Percentiles rank a stretch among this genome's conserved stretches.
phyloP scores from a whole-genome alignment of 805 yeast genomes.

The Schwanniomyces yamadae region DNA sequence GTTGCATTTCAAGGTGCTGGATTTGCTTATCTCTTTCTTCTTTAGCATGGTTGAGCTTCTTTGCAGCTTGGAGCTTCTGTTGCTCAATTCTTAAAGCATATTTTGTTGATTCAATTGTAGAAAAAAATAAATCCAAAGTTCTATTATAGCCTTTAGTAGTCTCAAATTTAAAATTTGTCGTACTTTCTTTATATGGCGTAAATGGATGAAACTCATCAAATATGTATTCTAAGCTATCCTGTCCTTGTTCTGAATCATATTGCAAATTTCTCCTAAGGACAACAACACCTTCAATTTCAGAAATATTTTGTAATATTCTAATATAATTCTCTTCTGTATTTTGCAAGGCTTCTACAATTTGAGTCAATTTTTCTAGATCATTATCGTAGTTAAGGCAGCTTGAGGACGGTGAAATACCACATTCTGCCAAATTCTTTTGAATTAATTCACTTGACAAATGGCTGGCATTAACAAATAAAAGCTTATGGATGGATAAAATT shows the following conservation, averaged over 20 bases:
- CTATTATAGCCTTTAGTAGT: constrained; percentile 67
- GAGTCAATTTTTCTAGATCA: constrained; percentile 26
- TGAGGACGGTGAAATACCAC: constrained; percentile 48
- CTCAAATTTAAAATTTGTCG: constrained; percentile 33
- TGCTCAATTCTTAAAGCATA: constrained; percentile 71
- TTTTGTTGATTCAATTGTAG: constrained; percentile 80
- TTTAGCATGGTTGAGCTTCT: constrained; percentile 71
- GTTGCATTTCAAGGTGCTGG: constrained; percentile 60
- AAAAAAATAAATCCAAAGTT: constrained; percentile 80
- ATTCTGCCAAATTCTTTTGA: constrained; percentile 50
- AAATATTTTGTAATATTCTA: constrained; percentile 29
- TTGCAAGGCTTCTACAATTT: constrained; percentile 42
- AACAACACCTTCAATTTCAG: constrained; percentile 56
- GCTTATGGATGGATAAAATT: constrained; percentile 63
- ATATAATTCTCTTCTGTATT: constrained; percentile 46
- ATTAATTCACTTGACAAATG: constrained; percentile 79
- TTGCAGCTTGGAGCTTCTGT: constrained; percentile 73
- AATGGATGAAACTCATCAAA: constrained; percentile 75
- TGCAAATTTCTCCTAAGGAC: constrained; percentile 58
- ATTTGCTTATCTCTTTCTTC: constrained; percentile 71
- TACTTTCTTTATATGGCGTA: constrained; percentile 44
- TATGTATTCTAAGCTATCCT: constrained; percentile 45
- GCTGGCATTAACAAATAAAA: constrained; percentile 65
- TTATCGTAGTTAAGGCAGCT: constrained; percentile 28
- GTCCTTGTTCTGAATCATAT: constrained; percentile 37